Evolutionary conservation across 805 yeast genomes (phyloP).

Genomic region (Candida corydali): DNA sequence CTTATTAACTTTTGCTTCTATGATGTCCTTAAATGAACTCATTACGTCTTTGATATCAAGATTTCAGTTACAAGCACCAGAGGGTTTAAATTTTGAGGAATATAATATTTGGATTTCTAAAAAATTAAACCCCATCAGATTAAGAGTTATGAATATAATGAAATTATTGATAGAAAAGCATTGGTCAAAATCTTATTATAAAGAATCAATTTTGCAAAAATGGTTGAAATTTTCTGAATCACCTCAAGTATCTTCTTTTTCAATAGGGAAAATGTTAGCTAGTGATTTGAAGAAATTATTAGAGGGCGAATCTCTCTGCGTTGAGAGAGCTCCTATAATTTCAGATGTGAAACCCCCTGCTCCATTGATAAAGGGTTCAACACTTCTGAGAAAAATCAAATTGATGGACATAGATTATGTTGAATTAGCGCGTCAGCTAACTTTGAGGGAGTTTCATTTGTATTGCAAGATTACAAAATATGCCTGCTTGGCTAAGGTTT

Average conservation of each 20-base stretch:
- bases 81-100: slow-evolving; percentile 79
- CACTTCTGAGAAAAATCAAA: slow-evolving; percentile 38
- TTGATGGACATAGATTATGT: slow-evolving; percentile 65
- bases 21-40: slow-evolving; percentile 63
- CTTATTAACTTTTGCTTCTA: slow-evolving; percentile 71
- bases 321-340: slow-evolving; percentile 25
- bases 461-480: slow-evolving; percentile 65
- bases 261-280: slow-evolving; percentile 26
- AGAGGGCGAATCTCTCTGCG: slow-evolving; percentile 26
- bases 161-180: slow-evolving; percentile 61
- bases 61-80: slow-evolving; percentile 76
- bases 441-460: slow-evolving; percentile 68
- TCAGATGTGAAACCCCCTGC: slow-evolving; percentile 36
- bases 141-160: slow-evolving; percentile 63
- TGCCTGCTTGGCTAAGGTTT: slow-evolving; percentile 73
- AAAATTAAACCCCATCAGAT: slow-evolving; percentile 64
- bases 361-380: slow-evolving; percentile 32
- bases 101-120: slow-evolving; percentile 71
- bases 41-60: slow-evolving; percentile 56
- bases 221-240: slow-evolving; percentile 30
- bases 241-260: slow-evolving; percentile 18
- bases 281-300: slow-evolving; percentile 20
- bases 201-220: slow-evolving; percentile 33
- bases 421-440: slow-evolving; percentile 80
- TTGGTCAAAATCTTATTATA: slow-evolving; percentile 63